Evolutionary conservation across 331 rosid genomes (phyloP).

Genomic region (Malus hybrid): DNA sequence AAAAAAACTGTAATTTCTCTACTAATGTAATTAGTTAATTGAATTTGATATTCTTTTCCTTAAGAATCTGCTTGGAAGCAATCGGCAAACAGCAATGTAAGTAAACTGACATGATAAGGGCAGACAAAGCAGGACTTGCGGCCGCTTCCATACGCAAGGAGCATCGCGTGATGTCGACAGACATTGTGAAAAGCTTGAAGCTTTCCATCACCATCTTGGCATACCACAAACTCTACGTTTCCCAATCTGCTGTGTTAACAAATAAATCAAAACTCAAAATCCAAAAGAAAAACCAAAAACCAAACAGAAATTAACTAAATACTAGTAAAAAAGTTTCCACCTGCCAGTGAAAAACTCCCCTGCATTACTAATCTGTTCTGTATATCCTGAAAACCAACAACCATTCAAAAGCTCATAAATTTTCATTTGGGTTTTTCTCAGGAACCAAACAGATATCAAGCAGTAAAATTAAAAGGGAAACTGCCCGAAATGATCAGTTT

Average conservation of each 20-base stretch:
- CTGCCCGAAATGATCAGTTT: too few species aligned
- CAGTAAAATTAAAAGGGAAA: too few species aligned
- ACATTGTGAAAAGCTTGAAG: constrained; percentile 80
- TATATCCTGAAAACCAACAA: constrained; percentile 43
- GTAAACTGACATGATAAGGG: constrained; percentile 78
- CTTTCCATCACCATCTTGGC: constrained; percentile 56
- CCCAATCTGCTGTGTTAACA: constrained; percentile 48
- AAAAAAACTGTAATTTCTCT: not conserved
- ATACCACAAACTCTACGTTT: constrained; percentile 67
- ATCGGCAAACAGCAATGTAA: not conserved
- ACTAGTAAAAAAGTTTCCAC: constrained; percentile 18
- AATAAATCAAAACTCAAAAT: not conserved
- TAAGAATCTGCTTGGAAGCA: not conserved
- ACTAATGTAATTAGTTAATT: not conserved
- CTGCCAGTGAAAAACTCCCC: constrained; percentile 79
- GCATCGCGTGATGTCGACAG: constrained; percentile 85
- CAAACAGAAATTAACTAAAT: constrained; percentile 24
- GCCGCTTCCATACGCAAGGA: constrained; percentile 71
- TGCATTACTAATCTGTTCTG: constrained; percentile 55
- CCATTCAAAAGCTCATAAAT: constrained; percentile 3
- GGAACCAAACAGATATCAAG: not conserved
- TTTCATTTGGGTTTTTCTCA: not conserved
- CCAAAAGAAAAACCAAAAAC: constrained; percentile 15
- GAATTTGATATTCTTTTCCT: too few species aligned
- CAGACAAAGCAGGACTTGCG: constrained; percentile 84